Evolutionary conservation across 805 yeast genomes (phyloP), one percentile per base, ranked within the genome.

Genomic region (Kodamaea neixiangensis): DNA sequence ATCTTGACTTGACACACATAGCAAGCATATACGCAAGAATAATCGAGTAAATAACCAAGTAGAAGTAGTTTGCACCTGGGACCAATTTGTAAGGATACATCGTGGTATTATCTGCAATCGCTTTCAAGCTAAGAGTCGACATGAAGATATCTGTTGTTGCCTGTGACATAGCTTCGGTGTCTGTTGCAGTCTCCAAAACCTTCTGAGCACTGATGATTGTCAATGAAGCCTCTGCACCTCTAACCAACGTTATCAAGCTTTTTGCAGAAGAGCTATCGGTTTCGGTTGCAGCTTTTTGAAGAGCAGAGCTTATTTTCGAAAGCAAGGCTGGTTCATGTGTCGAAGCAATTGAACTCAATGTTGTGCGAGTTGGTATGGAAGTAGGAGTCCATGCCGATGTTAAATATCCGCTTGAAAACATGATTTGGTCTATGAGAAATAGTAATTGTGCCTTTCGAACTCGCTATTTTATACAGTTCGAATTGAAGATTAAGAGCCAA

Each of bases 211-310:
- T 54, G 29, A 71, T 56, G 17, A 71, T 61, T 5, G 68, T 62
- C 44, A 69, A 54, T 2, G 76, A 71, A 1, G 75, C 76, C 44
- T 64, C 52, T 4, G 73, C 75, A 2, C 75, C 76, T 37, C 75
- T 54, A 6, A 57, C n/a, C 7, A 13, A 7, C 10, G 14, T 33
- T 2, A 72, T 65, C 19, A 62, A 59, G 5, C n/a, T 15, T 11
- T 11, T 11, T 15, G n/a, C 7, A 7, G 14, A 5, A 33, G 10
- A 13, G n/a, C 15, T 11, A 33, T 33, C 14, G 1, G 66, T 63
- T 38, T 52, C 69, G 1, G 72, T 67, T 7, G 50, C 50, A 3
- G 60, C 55, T 25, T 50, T 49, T 7, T 37, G 15, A 2, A 11
- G 10, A n/a, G 31, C n/a, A n/a, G n/a, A n/a, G n/a, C n/a, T n/a